These are phyloP conservation scores for Pochonia chlamydosporia DNA, from an alignment of 2,329 filamentous ascomycete genomes.

Conservation along the genomic window DNA sequence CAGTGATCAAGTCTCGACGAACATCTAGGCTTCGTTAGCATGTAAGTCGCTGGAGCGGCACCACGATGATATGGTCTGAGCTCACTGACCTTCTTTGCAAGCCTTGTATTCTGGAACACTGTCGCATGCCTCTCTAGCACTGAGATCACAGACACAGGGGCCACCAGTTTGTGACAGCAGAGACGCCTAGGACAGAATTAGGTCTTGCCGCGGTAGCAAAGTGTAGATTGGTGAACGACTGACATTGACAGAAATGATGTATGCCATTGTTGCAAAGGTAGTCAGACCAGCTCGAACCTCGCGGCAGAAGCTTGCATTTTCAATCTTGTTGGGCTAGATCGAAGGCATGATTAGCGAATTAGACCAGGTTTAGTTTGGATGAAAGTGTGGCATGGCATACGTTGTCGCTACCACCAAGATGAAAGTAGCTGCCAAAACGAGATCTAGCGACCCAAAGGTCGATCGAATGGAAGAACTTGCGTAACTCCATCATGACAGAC, in stretches of 20 bases:
- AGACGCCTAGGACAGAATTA: conserved; percentile 38
- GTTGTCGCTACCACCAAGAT: conserved; percentile 5
- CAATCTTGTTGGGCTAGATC: conserved; percentile 58
- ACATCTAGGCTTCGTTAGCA: conserved; percentile 38
- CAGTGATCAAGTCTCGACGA: conserved; percentile 73
- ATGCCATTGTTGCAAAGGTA: conserved; percentile 77
- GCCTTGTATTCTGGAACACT: conserved; percentile 35
- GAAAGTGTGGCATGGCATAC: conserved; percentile 3
- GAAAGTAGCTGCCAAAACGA: conserved; percentile 6
- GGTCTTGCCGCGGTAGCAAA: background rate
- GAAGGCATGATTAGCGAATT: conserved; percentile 2
- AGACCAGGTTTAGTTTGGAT: background rate
- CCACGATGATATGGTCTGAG: background rate
- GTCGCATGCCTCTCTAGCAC: conserved; percentile 40
- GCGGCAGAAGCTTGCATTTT: conserved; percentile 64
- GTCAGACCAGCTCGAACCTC: conserved; percentile 76
- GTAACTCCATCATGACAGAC: conserved; percentile 29
- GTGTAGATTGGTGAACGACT: conserved; percentile 13
- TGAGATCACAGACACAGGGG: conserved; percentile 60
- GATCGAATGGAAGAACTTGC: conserved; percentile 47
- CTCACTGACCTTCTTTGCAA: conserved; percentile 39
- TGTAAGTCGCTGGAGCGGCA: background rate
- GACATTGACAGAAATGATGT: conserved; percentile 72
- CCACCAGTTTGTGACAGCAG: conserved; percentile 73
- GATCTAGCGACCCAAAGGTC: conserved; percentile 6